These are phyloP conservation scores for Microstroma glucosiphilum DNA, from an alignment of 1,284 basidiomycete species.

Conservation along the genomic window DNA sequence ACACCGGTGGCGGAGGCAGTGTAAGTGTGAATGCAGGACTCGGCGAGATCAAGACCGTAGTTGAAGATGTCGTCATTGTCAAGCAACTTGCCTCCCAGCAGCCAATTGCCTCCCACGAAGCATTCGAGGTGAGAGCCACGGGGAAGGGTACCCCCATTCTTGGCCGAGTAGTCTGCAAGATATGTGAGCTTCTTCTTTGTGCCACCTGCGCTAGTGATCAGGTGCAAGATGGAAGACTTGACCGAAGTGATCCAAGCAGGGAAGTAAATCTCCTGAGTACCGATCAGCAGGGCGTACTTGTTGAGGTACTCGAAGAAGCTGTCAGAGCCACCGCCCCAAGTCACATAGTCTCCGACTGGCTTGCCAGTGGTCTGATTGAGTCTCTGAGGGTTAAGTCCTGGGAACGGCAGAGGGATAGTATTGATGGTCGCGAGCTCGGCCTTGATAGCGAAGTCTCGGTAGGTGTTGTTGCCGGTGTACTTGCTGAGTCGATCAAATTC, in stretches of 20 bases:
- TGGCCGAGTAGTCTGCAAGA: conserved; percentile 29
- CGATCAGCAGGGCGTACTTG: conserved; percentile 36
- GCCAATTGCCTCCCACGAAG: conserved; percentile 40
- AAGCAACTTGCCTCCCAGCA: conserved; percentile 37
- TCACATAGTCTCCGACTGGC: conserved; percentile 23
- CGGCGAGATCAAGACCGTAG: conserved; percentile 31
- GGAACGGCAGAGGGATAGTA: conserved; percentile 17
- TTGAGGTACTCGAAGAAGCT: conserved; percentile 42
- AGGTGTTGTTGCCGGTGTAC: conserved; percentile 31
- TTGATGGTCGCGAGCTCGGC: conserved; percentile 34
- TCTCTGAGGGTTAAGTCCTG: conserved; percentile 31
- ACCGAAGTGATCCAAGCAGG: conserved; percentile 32
- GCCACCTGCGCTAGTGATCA: conserved; percentile 26
- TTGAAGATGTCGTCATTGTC: conserved; percentile 16
- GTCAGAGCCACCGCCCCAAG: conserved; percentile 43
- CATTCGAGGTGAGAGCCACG: conserved; percentile 36
- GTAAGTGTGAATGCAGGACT: conserved; percentile 32
- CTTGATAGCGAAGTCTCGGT: conserved; percentile 22
- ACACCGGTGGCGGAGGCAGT: conserved; percentile 29
- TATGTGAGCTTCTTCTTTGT: conserved; percentile 19
- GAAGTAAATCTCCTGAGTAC: conserved; percentile 24
- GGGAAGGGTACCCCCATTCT: conserved; percentile 24
- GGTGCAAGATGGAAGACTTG: conserved; percentile 26
- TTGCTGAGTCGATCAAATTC: conserved; percentile 37
- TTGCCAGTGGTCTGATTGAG: conserved; percentile 17